A percentile compares a stretch with the other conserved stretches of the same genome.
phyloP scores from a whole-genome alignment of 352 stramenopile genomes.

The Thalassiosira delicatula region DNA sequence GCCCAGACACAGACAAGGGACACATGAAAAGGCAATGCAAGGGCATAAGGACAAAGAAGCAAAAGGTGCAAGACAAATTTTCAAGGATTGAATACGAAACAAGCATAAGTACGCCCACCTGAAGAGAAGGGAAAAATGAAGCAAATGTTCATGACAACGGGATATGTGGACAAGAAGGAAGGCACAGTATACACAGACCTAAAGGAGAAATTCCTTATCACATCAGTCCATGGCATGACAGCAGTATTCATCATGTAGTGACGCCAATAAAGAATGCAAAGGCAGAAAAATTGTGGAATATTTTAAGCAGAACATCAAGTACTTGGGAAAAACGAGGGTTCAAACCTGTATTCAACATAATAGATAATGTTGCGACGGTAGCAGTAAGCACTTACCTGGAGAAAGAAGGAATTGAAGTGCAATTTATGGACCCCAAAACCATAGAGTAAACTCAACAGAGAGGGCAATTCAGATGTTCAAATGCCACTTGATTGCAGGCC shows the following conservation, averaged over 20 bases:
- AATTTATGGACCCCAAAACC: slow-evolving; percentile 15
- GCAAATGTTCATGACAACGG: neutral
- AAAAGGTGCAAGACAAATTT: neutral
- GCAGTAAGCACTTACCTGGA: no score
- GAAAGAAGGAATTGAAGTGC: neutral
- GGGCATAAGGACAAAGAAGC: neutral
- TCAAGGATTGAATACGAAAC: no score
- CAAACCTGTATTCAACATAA: slow-evolving; percentile 17
- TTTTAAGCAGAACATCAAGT: neutral
- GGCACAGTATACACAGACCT: neutral
- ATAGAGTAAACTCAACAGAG: slow-evolving; percentile 1
- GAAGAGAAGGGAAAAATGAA: no score
- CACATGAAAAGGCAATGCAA: slow-evolving; percentile 19
- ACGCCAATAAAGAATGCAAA: neutral
- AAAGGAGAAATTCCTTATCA: neutral
- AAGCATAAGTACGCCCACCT: no score
- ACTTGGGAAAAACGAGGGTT: slow-evolving; percentile 2
- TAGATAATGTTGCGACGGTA: slow-evolving; percentile 11
- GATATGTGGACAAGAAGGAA: neutral
- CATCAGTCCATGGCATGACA: neutral
- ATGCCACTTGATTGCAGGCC: slow-evolving; percentile 34
- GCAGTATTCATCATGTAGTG: neutral
- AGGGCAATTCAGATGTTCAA: slow-evolving; percentile 23
- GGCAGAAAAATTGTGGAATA: neutral
- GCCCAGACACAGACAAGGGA: slow-evolving; percentile 17